These are phyloP conservation scores for Calcarisporium arbuscula DNA, from an alignment of 2,329 filamentous ascomycete genomes.

Conservation along the genomic window DNA sequence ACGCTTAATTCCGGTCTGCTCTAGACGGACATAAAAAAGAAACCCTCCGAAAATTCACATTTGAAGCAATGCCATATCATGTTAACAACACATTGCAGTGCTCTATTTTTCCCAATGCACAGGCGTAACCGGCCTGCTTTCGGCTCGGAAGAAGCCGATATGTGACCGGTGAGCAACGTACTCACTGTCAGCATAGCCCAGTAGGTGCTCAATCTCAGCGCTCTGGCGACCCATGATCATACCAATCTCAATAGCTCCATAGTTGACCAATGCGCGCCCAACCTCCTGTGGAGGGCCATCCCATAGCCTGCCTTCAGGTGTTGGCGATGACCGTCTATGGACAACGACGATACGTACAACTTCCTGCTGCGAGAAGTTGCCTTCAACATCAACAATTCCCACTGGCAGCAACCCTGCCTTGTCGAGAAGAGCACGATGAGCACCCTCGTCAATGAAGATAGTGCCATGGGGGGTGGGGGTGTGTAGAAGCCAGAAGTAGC, in stretches of 20 bases:
- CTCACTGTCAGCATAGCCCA: slow-evolving; percentile 92
- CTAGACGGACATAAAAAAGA: no score
- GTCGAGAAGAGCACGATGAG: slow-evolving; percentile 68
- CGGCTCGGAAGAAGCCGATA: slow-evolving; percentile 63
- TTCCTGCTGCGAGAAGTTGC: slow-evolving; percentile 86
- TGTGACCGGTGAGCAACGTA: slow-evolving; percentile 88
- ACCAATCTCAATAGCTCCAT: slow-evolving; percentile 76
- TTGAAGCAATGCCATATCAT: no score
- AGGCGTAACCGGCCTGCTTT: slow-evolving; percentile 48
- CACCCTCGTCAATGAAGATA: slow-evolving; percentile 88
- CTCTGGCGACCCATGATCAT: slow-evolving; percentile 82
- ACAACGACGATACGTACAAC: slow-evolving; percentile 82
- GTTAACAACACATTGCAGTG: no score
- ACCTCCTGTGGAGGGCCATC: slow-evolving; percentile 60
- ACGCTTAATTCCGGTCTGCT: no score
- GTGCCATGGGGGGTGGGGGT: slow-evolving; percentile 86
- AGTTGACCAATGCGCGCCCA: slow-evolving; percentile 86
- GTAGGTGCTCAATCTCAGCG: slow-evolving; percentile 67
- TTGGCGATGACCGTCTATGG: slow-evolving; percentile 42
- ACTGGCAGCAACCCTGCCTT: slow-evolving; percentile 87
- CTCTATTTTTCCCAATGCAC: slow-evolving; percentile 19
- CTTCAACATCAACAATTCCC: slow-evolving; percentile 85
- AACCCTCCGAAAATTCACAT: no score
- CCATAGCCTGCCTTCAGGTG: slow-evolving; percentile 39
- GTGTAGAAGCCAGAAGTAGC: slow-evolving; percentile 95